These are phyloP conservation scores for Coelastrella sp. DNA, from an alignment of 139 green algal species.

Conservation along the genomic window DNA sequence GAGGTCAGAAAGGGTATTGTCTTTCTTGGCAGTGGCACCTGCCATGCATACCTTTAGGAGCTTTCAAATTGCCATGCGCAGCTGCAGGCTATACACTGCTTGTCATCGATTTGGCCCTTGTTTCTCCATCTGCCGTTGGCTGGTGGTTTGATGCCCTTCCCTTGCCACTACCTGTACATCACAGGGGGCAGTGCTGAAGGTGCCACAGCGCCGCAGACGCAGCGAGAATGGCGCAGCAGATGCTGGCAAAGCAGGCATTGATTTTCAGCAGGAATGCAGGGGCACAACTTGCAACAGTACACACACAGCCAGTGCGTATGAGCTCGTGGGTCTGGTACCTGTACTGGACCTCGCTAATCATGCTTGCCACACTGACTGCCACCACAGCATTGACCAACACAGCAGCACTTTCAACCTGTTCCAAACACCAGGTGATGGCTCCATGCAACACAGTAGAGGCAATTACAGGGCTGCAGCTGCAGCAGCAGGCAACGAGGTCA, in stretches of 20 bases:
- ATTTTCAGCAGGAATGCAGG: too few relatives aligned
- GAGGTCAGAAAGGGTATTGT: neutral
- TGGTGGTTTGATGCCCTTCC: too few relatives aligned
- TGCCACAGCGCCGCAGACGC: too few relatives aligned
- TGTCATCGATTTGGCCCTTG: too few relatives aligned
- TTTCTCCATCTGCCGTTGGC: too few relatives aligned
- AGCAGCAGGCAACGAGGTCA: conserved; percentile 31
- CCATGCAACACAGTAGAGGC: neutral
- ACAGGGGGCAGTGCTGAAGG: too few relatives aligned
- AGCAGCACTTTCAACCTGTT: neutral
- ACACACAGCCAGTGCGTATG: neutral
- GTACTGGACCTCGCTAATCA: conserved; percentile 63
- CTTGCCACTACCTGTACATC: too few relatives aligned
- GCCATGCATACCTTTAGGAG: too few relatives aligned
- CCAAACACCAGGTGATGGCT: neutral
- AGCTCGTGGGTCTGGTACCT: conserved; percentile 47
- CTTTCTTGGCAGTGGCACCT: neutral
- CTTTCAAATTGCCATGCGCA: too few relatives aligned
- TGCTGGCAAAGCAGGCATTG: too few relatives aligned
- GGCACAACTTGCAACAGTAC: neutral
- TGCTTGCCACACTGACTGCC: neutral
- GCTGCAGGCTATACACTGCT: too few relatives aligned
- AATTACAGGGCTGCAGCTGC: neutral
- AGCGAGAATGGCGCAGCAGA: too few relatives aligned
- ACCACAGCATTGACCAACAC: neutral